Evolutionary conservation across 1,284 basidiomycete genomes (phyloP).

Genomic region (Irpex sp.): DNA sequence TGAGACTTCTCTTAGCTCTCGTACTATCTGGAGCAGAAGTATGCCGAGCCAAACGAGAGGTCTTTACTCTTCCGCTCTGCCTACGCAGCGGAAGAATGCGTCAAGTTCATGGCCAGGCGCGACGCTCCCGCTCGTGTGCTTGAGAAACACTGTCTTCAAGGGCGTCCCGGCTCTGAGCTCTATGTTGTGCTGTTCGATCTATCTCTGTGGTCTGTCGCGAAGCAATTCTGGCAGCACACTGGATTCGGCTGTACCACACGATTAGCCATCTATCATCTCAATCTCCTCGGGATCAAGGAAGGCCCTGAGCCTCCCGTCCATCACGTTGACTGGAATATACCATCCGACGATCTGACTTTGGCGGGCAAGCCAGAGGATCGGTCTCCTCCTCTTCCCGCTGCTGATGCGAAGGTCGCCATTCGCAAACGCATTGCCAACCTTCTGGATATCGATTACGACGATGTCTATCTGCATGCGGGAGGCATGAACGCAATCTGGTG

Average conservation of each 20-base stretch:
- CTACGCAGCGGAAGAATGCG: conserved; percentile 69
- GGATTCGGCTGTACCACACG: conserved; percentile 90
- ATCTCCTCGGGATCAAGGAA: conserved; percentile 19
- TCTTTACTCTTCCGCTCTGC: conserved; percentile 81
- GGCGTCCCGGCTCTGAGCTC: conserved; percentile 45
- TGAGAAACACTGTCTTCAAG: conserved; percentile 53
- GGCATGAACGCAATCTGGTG: conserved; percentile 96
- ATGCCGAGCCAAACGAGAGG: conserved; percentile 64
- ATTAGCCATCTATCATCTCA: conserved; percentile 81
- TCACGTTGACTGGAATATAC: conserved; percentile 58
- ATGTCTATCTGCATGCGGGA: conserved; percentile 84
- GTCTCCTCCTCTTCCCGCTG: conserved; percentile 7
- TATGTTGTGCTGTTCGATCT: conserved; percentile 82
- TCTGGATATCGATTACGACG: conserved; percentile 68
- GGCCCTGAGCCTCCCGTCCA: conserved; percentile 42
- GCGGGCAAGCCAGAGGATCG: conserved; percentile 45
- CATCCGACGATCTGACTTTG: conserved; percentile 34
- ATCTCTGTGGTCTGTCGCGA: conserved; percentile 66
- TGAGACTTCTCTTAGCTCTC: conserved; percentile 58
- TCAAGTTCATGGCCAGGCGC: conserved; percentile 67
- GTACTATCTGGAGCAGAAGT: conserved; percentile 71
- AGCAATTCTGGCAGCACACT: conserved; percentile 96
- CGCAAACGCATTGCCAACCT: conserved; percentile 61
- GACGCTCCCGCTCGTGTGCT: conserved; percentile 36
- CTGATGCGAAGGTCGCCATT: conserved; percentile 17